Base-by-base conservation (phyloP, 139 green algal species). In the Volvox africanus region DNA sequence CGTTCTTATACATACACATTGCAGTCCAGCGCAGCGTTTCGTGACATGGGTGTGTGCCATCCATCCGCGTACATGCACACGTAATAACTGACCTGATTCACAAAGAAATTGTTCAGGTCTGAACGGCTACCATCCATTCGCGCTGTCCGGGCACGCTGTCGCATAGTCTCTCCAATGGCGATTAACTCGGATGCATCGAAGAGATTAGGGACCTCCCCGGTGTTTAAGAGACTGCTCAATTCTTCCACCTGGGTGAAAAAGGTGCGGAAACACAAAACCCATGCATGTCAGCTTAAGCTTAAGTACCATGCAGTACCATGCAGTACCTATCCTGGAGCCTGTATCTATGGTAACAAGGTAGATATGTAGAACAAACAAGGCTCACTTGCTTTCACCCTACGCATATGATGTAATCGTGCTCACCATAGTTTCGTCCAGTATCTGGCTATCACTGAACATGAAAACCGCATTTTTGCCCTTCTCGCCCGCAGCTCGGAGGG, bases 211-310 rank as follows among this genome's bases (percentile, higher is more conserved):
- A 97, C 95, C 92, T 94, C 92, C 50, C 92, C 92, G 0, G 95
- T 97, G 92, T 97, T 97, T 24, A 97, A 95, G 68, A 97, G 86
- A 90, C 97, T 97, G 62, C 93, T 96, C 78, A 97, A 90, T 89
- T 97, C 96, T 89, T 97, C 95, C 1, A 97, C 86, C 91, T 93
- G 80, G 9, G 9, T 32, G 71, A 79, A 79, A n/a, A n/a, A n/a
- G n/a, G n/a, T n/a, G n/a, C n/a, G n/a, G n/a, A n/a, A n/a, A n/a
- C n/a, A n/a, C n/a, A 69, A 69, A 69, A 26, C 17, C 62, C 65
- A 28, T 73, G 65, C 65, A 12, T 73, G 65, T 12, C 21, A 24
- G 65, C 65, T n/a, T n/a, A n/a, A 73, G 65, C 65, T 30, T 28
- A 9, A 24, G 24, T n/a, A n/a, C n/a, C n/a, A n/a, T n/a, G n/a